Base-by-base conservation (phyloP, 305 asterid genomes). In the Ruellia speciosa region DNA sequence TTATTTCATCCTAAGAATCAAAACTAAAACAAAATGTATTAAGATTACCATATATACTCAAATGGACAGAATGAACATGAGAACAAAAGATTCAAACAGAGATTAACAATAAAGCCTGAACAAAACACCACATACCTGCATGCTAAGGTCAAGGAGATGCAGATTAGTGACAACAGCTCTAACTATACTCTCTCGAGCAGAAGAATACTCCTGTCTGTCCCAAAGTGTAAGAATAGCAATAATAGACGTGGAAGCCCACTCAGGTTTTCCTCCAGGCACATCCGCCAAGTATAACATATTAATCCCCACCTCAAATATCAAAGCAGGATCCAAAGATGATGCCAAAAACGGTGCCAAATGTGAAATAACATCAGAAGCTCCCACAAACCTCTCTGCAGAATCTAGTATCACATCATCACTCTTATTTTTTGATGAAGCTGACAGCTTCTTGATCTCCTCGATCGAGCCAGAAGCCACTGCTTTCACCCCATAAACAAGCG, bases 181-280 rank as follows among this genome's bases (percentile, higher is more conserved):
- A 54, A 90, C 97, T 28, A 84, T 90, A 77, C 94, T 90, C 81
- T 90, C 97, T 9, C 96, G 79, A 7, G 95, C 96, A 52, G 96
- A 87, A 55, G 93, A 79, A 68, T 82, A 87, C 77, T 90, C 97
- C 63, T 90, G 96, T 62, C 96, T 87, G 67, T 87, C 97, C 97
- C 97, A 90, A 55, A 90, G 94, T 17, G 95, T 87, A 54, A 90
- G 97, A 75, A 90, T 90, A 16, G 96, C 96, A 73, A 90, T 87
- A 39, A 77, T 87, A 20, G 97, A 87, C 0, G 88, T 68, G 41
- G 97, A 90, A 52, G 97, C 97, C 97, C 97, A 90, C 82, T 87
- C 97, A 4, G 97, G 95, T 77, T 90, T 90, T 63, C 97, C 97
- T 61, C 97, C 97, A 31, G 97, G 95, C 55, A 90, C 96, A 75